Evolutionary conservation across 306 rosid species (phyloP).

Genomic region (Trifolium fragiferum): DNA sequence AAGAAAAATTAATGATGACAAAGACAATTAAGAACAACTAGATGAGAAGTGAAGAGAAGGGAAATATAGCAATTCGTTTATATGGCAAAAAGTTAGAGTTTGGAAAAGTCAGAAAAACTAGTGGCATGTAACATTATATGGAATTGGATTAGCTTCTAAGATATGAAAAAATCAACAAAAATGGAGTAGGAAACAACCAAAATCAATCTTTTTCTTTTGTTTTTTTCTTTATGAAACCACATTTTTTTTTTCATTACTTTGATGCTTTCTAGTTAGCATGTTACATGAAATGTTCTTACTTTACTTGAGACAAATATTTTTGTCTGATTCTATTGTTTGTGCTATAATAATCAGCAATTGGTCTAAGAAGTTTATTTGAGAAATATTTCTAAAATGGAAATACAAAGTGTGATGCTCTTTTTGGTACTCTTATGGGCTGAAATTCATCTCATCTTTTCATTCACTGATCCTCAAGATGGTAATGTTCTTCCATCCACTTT

Average conservation of each 20-base stretch:
- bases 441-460: slow-evolving; percentile 48
- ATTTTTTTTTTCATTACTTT: slow-evolving; percentile 30
- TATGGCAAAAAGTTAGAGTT: slow-evolving; percentile 33
- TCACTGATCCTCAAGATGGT: slow-evolving; percentile 69
- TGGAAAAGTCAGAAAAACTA: slow-evolving; percentile 37
- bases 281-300: slow-evolving; percentile 24
- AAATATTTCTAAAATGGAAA: slow-evolving; percentile 47
- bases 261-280: slow-evolving; percentile 1
- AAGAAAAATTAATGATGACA: slow-evolving; percentile 28
- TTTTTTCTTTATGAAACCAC: slow-evolving; percentile 13
- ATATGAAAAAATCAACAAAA: slow-evolving; percentile 55
- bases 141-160: slow-evolving; percentile 56
- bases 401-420: slow-evolving; percentile 48
- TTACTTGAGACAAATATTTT: slow-evolving; percentile 22
- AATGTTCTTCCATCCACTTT: slow-evolving; percentile 25
- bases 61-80: slow-evolving; percentile 30
- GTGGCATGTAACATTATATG: slow-evolving; percentile 21
- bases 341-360: slow-evolving; percentile 6
- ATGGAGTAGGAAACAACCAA: slow-evolving; percentile 27
- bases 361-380: slow-evolving; percentile 22
- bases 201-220: slow-evolving; percentile 34
- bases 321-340: slow-evolving; percentile 36
- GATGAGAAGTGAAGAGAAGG: slow-evolving; percentile 46
- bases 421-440: slow-evolving; percentile 58
- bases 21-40: too few relatives aligned